Evolutionary conservation across 208 protist genomes (phyloP).

Genomic region (Trichomonas vaginalis): DNA sequence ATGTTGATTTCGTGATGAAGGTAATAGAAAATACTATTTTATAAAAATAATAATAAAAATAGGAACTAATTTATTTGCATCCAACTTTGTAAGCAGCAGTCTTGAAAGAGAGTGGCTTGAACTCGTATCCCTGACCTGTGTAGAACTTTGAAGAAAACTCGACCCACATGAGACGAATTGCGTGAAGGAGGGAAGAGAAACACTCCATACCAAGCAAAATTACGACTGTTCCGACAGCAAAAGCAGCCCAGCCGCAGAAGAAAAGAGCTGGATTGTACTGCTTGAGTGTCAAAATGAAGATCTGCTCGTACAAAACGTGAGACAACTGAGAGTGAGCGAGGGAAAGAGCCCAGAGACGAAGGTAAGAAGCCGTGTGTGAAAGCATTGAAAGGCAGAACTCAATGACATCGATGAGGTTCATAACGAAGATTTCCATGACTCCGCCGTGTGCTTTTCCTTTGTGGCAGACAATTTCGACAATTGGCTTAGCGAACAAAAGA

Average conservation of each 20-base stretch:
- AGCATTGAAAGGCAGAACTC: conserved; percentile 94
- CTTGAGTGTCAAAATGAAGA: background rate
- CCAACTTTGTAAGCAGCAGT: background rate
- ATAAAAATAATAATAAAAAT: too few species aligned
- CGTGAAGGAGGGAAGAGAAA: conserved; percentile 94
- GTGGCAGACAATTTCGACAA: background rate
- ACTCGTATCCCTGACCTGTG: background rate
- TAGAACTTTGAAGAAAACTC: conserved; percentile 45
- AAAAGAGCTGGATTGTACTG: conserved; percentile 40
- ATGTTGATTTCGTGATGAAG: too few species aligned
- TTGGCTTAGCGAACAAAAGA: conserved; percentile 25
- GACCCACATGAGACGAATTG: conserved; percentile 74
- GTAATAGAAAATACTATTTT: too few species aligned
- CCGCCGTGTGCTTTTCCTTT: conserved; percentile 35
- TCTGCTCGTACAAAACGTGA: conserved; percentile 25
- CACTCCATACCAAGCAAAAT: conserved; percentile 93
- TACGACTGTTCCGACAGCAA: conserved; percentile 72
- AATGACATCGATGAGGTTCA: conserved; percentile 97
- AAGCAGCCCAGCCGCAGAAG: conserved; percentile 71
- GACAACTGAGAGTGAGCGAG: conserved; percentile 76
- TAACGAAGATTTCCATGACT: conserved; percentile 76
- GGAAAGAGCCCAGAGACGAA: conserved; percentile 98
- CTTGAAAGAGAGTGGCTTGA: background rate
- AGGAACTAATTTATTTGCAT: background rate
- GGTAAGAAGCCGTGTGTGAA: conserved; percentile 98